Base-by-base conservation (phyloP, 805 yeast genomes). In the Pachysolen tannophilus region DNA sequence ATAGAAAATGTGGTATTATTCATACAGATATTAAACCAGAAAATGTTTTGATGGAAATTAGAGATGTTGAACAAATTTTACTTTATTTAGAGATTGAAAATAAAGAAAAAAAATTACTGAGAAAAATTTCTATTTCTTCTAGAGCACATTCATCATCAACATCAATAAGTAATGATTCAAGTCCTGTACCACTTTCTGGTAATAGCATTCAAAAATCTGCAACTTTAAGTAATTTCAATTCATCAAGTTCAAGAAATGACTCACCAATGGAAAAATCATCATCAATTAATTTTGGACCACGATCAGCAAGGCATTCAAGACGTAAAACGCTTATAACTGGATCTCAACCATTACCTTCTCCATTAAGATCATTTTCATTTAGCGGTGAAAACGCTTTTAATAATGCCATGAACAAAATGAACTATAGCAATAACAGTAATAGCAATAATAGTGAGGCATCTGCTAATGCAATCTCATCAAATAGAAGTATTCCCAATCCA, bases 261-360 rank as follows among this genome's bases (percentile, higher is more conserved):
- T 13, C 11, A n/a, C n/a, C 17, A 20, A 18, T 18, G 11, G 13
- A 11, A 23, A 11, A 11, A 23, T 23, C 26, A 23, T 11, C 13
- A 7, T 23, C 26, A 8, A 11, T 14, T 4, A 23, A 23, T 7
- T 11, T 11, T 16, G n/a, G n/a, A n/a, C n/a, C n/a, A n/a, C 32
- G 7, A 20, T 35, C 20, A 36, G 58, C 29, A 49, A 51, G 34
- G 49, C 53, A 82, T 35, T 63, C 84, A 23, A 69, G 94, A 49
- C 61, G 90, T 26, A 79, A 77, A 43, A 78, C 94, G 0, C 59
- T 87, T 17, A 80, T 87, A 32, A 83, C 94, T 0, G 95, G 95
- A 1, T 85, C 95, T 0, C 95, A 87, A 55, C 97, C 97, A 2
- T 62, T 87, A 38, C 95, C 96, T 4, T 82, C 94, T 1, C 95